Base-by-base conservation (phyloP, 2,329 filamentous ascomycete genomes). In the Teratosphaeria zuluensis region DNA sequence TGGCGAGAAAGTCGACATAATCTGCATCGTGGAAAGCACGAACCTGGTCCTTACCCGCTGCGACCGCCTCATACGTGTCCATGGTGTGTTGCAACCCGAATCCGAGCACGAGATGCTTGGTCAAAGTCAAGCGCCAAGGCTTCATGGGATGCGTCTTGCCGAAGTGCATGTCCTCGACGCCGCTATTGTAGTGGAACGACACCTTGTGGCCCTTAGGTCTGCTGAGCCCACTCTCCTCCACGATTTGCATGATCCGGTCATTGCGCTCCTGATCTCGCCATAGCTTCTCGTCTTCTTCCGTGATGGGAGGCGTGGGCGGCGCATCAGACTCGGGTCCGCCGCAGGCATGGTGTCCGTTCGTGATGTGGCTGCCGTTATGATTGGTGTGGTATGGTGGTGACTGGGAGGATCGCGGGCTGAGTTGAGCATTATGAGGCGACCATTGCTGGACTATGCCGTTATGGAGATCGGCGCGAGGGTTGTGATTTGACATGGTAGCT, bases 91-190 rank as follows among this genome's bases (percentile, higher is more conserved):
- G 91, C 82, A 99, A 90, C 65, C 94, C 94, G 73, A 97, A 97
- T 1, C 90, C 88, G 71, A 95, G 87, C 63, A 99, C 90, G 53
- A 99, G 83, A 68, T 94, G 90, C 74, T 99, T 97, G 58, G 94
- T 95, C 58, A 99, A 81, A 16, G 92, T 96, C 63, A 99, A 78
- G 38, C 94, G 89, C 92, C 94, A 97, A 60, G 94, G 94, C 74
- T 99, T 99, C 94, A 99, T 99, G 21, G 94, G 94, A 78, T 99
- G 94, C 9, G 90, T 92, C 76, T 90, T 88, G 64, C 94, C 94
- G 73, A 99, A 99, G 74, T 99, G 94, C 75, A 97, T 92, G 71
- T 89, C 88, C 76, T 99, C 94, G 72, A 97, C 95, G 61, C 90
- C 86, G 1, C 92, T 89, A 69, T 96, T 96, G 76, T 91, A 90